A percentile compares a stretch with the other conserved stretches of the same genome.
These are phyloP conservation scores for Tuber calosporum DNA, from an alignment of 495 filamentous ascomycete genomes.

Conservation along the genomic window DNA sequence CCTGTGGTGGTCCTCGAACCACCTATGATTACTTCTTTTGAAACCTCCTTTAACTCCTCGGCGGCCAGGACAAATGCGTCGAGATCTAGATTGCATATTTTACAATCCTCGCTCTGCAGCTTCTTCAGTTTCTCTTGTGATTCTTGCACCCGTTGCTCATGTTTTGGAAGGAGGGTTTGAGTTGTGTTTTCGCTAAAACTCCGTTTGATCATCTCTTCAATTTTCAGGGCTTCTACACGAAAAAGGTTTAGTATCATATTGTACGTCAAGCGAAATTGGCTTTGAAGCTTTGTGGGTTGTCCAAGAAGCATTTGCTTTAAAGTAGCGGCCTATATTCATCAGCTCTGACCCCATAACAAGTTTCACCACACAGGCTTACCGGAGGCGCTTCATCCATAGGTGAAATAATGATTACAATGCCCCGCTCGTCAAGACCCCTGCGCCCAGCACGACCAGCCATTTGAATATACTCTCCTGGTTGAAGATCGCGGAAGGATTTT, in stretches of 20 bases:
- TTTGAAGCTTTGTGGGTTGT: slow-evolving; percentile 86
- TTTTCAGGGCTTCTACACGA: slow-evolving; percentile 92
- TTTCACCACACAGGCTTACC: slow-evolving; percentile 42
- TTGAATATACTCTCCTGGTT: slow-evolving; percentile 95
- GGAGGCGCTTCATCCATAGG: slow-evolving; percentile 79
- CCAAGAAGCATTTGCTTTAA: slow-evolving; percentile 92
- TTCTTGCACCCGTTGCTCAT: slow-evolving; percentile 87
- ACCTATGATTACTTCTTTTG: slow-evolving; percentile 63
- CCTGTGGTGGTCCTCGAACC: slow-evolving; percentile 68
- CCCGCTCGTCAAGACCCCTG: slow-evolving; percentile 83
- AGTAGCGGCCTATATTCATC: slow-evolving; percentile 46
- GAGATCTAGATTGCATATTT: slow-evolving; percentile 72
- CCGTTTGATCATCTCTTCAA: slow-evolving; percentile 99
- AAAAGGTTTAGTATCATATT: slow-evolving; percentile 98
- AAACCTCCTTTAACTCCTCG: slow-evolving; percentile 67
- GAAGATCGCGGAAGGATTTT: slow-evolving; percentile 77
- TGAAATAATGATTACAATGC: slow-evolving; percentile 85
- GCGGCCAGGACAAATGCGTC: slow-evolving; percentile 70
- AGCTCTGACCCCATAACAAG: not conserved
- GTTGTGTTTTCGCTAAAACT: slow-evolving; percentile 99
- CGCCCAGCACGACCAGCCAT: slow-evolving; percentile 95
- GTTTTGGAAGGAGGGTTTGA: slow-evolving; percentile 85
- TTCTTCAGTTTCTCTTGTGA: slow-evolving; percentile 86
- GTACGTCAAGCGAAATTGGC: slow-evolving; percentile 94
- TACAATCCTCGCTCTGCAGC: slow-evolving; percentile 76